Evolutionary conservation across 2,329 filamentous ascomycete species (phyloP).

Genomic region (Nemania abortiva): DNA sequence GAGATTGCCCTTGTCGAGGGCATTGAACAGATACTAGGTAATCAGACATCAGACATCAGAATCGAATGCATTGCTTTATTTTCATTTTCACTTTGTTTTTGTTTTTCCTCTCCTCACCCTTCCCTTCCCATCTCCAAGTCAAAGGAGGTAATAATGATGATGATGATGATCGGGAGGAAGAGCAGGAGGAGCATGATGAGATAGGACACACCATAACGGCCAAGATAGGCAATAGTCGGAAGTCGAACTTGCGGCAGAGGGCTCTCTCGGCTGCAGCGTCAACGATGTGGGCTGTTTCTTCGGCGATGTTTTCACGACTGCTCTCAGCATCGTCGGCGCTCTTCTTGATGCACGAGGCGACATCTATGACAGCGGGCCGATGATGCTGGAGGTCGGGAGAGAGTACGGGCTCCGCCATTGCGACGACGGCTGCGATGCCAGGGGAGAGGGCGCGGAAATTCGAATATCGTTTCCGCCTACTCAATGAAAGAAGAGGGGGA

Average conservation of each 20-base stretch:
- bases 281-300: conserved; percentile 51
- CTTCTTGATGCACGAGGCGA: conserved; percentile 36
- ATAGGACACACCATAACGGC: conserved; percentile 61
- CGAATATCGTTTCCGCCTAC: background rate
- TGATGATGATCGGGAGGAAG: background rate
- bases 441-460: background rate
- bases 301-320: conserved; percentile 51
- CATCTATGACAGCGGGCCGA: conserved; percentile 7
- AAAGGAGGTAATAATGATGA: background rate
- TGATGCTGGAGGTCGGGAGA: conserved; percentile 6
- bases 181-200: background rate
- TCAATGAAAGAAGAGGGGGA: background rate
- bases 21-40: conserved; percentile 57
- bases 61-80: background rate
- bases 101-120: background rate
- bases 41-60: background rate
- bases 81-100: background rate
- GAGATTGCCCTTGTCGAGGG: conserved; percentile 64
- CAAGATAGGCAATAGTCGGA: conserved; percentile 65
- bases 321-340: conserved; percentile 44
- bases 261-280: conserved; percentile 61
- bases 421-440: background rate
- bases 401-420: conserved; percentile 28
- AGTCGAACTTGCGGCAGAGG: conserved; percentile 67
- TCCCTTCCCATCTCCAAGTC: no score